phyloP scores from a whole-genome alignment of 306 rosid genomes.

The Cajanus cajan region DNA sequence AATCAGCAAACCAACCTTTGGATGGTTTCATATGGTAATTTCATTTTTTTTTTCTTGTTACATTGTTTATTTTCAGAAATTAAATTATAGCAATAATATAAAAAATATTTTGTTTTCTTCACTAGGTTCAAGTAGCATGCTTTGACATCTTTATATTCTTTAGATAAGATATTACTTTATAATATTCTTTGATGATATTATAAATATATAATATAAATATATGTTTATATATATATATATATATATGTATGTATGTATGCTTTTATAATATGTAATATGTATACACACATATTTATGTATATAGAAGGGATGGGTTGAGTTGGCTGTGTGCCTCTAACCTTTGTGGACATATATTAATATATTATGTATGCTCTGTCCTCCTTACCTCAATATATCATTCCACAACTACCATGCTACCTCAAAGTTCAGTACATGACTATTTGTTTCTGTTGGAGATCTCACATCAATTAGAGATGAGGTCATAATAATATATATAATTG shows the following conservation, averaged over 20 bases:
- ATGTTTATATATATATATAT: not conserved
- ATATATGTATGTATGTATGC: not conserved
- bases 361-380: not conserved
- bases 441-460: no score
- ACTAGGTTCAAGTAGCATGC: not conserved
- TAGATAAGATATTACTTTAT: not conserved
- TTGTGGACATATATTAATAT: not conserved
- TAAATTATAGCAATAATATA: not conserved
- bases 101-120: not conserved
- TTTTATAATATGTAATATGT: no score
- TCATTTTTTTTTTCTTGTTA: slow-evolving; percentile 22
- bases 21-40: slow-evolving; percentile 74
- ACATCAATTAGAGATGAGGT: no score
- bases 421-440: not conserved
- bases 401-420: not conserved
- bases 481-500: no score
- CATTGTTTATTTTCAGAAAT: slow-evolving; percentile 20
- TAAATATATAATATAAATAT: no score
- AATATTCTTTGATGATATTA: no score
- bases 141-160: not conserved
- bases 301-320: not conserved
- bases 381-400: not conserved
- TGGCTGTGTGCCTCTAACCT: not conserved
- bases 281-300: not conserved
- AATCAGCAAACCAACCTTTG: slow-evolving; percentile 72